Base-by-base conservation (phyloP, 495 filamentous ascomycete species). In the Penicillium odoratum region DNA sequence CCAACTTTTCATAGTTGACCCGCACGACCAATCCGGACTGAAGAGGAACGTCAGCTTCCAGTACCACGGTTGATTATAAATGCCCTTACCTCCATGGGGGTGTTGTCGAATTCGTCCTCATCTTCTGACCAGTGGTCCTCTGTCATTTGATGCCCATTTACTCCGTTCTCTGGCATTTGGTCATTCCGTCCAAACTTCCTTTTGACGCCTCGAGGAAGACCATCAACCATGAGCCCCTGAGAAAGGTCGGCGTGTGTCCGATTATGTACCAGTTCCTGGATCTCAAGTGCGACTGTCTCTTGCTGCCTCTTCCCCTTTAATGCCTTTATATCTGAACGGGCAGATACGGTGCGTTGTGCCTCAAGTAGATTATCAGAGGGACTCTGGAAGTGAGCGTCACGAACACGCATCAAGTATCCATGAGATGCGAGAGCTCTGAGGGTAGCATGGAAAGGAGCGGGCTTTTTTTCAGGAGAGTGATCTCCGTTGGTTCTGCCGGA, bases 1-100 rank as follows among this genome's bases (percentile, higher is more conserved):
- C 79, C 45, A 91, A 87, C 66, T 93, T 97, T 36, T 90, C 88
- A 66, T 91, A 88, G 69, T 97, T 96, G 26, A 97, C 78, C 30
- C 89, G 85, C 46, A 98, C 75, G 21, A 90, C 82, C 51, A 91
- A 71, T 51, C 87, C 73, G 31, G 81, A 73, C 82, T 86, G 51
- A 7, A 34, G 7, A 3, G 43, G n/a, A 8, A 40, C 11, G 43
- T 53, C 36, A 53, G 44, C 26, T 45, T 43, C 42, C 29, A 16
- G n/a, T 31, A 7, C 5, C 18, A 34, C 1, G 15, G 16, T 2
- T 21, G 21, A 21, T 2, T 1, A 21, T 21, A 21, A 21, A 21
- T 21, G 21, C 21, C 21, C 21, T 58, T 67, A 76, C 75, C 57
- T 77, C 74, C 74, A 80, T 73, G 16, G 74, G 76, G 28, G 68